Base-by-base conservation (phyloP, 352 stramenopile species). In the Hyaloperonospora arabidopsidis region DNA sequence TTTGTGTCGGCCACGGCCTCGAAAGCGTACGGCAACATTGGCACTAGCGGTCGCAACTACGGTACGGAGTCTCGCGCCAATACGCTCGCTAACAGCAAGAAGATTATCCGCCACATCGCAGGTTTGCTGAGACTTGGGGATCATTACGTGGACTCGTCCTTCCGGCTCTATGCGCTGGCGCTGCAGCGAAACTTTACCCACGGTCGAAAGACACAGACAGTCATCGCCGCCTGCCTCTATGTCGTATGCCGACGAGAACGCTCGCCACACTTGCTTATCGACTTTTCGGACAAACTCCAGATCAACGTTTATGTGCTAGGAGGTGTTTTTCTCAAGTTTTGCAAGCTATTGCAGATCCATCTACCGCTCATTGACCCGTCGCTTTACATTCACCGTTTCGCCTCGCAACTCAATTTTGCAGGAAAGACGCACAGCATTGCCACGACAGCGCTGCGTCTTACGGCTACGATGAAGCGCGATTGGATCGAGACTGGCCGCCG, bases 281-380 rank as follows among this genome's bases (percentile, higher is more conserved):
- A 99, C 74, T 99, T 99, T 67, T 95, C 79, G 13, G 97, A 99
- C 76, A 97, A 97, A 49, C 76, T 99, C 5, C 95, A 99, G 75
- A 94, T 98, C 61, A 91, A 88, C 55, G 84, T 95, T 34, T 95
- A 93, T 59, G 82, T 89, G 57, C 68, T 95, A 15, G 84, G 84
- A 19, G 82, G 80, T 38, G 80, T 91, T 19, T 95, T 95, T 53
- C 71, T 95, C 46, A 95, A 95, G 57, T 93, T 98, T 61, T 94
- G 92, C 55, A 87, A 95, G 47, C 62, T 98, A 39, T 63, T 98
- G 50, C 95, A 97, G 60, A 87, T 98, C 39, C 96, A 98, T 52
- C 76, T 99, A 54, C 94, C 97, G 64, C 88, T 98, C 49, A 97
- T 99, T 57, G 97, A 99, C 67, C 97, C 97, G 5, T 97, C 94